A percentile compares a stretch with the other conserved stretches of the same genome.
These are phyloP conservation scores for Candida labiduridarum DNA, from an alignment of 1,139 yeast species.

Conservation along the genomic window DNA sequence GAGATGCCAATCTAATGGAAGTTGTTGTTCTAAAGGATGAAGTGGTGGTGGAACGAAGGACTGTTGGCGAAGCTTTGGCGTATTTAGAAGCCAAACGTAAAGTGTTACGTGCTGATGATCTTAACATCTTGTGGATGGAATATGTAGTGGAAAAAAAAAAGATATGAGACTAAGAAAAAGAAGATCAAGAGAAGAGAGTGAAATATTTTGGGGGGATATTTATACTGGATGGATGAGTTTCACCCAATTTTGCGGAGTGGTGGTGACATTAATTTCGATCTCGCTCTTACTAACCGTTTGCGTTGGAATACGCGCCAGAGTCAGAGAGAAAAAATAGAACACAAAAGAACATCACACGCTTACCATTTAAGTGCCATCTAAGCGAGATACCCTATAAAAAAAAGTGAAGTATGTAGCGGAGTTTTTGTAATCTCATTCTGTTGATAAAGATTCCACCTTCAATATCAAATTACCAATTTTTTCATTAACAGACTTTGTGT, in stretches of 20 bases:
- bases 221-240: not conserved
- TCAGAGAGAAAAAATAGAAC: too few species aligned
- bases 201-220: not conserved
- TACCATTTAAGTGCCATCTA: not conserved
- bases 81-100: constrained; percentile 22
- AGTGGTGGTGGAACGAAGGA: constrained; percentile 8
- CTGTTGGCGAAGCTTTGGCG: constrained; percentile 13
- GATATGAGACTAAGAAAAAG: not conserved
- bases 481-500: constrained; percentile 16
- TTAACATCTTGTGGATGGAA: constrained; percentile 24
- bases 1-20: constrained; percentile 35
- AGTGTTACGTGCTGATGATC: constrained; percentile 26
- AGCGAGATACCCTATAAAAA: not conserved
- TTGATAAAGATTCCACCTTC: constrained; percentile 8
- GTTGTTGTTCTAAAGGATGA: not conserved
- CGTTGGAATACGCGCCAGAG: not conserved
- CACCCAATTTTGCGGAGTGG: constrained; percentile 2
- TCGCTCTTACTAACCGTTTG: constrained; percentile 1
- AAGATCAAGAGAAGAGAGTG: not conserved
- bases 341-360: not conserved
- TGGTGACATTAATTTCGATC: not conserved
- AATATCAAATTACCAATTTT: constrained; percentile 17
- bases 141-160: not conserved
- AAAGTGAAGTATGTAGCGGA: not conserved
- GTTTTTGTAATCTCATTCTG: constrained; percentile 1